Base-by-base conservation (phyloP, 495 filamentous ascomycete genomes). In the Trichoderma asperelloides region DNA sequence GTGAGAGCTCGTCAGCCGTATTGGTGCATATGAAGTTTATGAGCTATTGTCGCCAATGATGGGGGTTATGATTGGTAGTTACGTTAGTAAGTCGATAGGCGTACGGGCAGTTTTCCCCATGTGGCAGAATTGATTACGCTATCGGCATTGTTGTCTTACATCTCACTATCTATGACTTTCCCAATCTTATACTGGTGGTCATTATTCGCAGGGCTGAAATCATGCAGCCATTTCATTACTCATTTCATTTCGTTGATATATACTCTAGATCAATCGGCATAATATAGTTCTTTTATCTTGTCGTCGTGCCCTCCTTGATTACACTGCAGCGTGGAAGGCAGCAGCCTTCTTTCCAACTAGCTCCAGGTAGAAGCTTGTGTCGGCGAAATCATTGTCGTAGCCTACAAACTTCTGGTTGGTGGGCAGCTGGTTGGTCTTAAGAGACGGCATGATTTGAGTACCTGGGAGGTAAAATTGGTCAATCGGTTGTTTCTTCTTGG, bases 381-480 rank as follows among this genome's bases (percentile, higher is more conserved):
- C 27, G 55, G 55, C 16, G 16, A 60, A 60, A 49, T 73, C 67
- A 66, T 76, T 68, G 60, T 76, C 74, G 40, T 73, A 69, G 30
- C 74, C 74, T 5, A 76, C 64, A 57, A 76, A 76, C 40, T 68
- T 69, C 27, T 72, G 72, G 55, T 76, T 74, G 1, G 68, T 70
- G 28, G 74, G 74, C 3, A 76, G 63, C 49, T 74, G 71, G 12
- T 40, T 55, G 2, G 67, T 70, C 47, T 64, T 72, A 23, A 76
- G 66, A 25, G 72, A 57, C 11, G 72, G 72, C 45, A 66, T 65
- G 64, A 70, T 72, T 4, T 70, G 67, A 33, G 72, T 74, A 37
- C 72, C 55, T 60, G 13, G 13, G n/a, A 16, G 27, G 2, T 13
- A 25, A 23, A 21, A 8, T 23, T 9, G 15, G 55, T 60, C 9